Evolutionary conservation across 805 yeast species (phyloP).

Genomic region (Starmerella vaccinii): DNA sequence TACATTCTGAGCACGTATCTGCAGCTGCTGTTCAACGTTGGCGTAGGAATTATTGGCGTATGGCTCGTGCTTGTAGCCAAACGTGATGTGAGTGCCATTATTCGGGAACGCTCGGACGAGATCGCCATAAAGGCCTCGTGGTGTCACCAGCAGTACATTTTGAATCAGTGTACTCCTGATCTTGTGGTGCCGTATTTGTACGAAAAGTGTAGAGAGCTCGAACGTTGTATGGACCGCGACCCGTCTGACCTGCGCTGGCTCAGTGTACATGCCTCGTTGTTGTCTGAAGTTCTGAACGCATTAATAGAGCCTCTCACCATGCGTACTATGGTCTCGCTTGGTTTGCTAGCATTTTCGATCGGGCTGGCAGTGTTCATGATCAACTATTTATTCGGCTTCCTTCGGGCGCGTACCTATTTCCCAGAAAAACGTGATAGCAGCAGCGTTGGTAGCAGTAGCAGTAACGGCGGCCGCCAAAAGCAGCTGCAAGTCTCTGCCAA

Average conservation of each 20-base stretch:
- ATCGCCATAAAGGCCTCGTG: constrained; percentile 48
- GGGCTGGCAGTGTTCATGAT: constrained; percentile 8
- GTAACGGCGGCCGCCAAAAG: not conserved
- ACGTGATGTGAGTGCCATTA: constrained; percentile 57
- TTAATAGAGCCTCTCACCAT: constrained; percentile 55
- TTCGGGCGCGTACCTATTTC: constrained; percentile 18
- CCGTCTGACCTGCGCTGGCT: constrained; percentile 55
- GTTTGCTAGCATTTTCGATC: not conserved
- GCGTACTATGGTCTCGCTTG: constrained; percentile 11
- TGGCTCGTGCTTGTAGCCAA: constrained; percentile 41
- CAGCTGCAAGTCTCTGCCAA: not conserved
- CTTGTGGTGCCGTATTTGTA: constrained; percentile 68
- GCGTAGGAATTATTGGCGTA: constrained; percentile 40
- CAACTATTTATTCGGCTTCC: constrained; percentile 21
- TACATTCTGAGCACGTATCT: constrained; percentile 52
- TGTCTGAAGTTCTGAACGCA: constrained; percentile 68
- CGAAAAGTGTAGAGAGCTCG: constrained; percentile 53
- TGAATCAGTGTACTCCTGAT: constrained; percentile 53
- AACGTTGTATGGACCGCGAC: constrained; percentile 68
- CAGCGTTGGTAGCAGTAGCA: no score
- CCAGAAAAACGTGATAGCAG: no score
- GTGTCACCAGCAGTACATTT: constrained; percentile 57
- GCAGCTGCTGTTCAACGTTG: constrained; percentile 49
- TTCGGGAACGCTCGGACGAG: constrained; percentile 46
- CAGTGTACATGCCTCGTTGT: constrained; percentile 59